phyloP scores from a whole-genome alignment of 352 stramenopile genomes.

The Globisporangium yorkense region DNA sequence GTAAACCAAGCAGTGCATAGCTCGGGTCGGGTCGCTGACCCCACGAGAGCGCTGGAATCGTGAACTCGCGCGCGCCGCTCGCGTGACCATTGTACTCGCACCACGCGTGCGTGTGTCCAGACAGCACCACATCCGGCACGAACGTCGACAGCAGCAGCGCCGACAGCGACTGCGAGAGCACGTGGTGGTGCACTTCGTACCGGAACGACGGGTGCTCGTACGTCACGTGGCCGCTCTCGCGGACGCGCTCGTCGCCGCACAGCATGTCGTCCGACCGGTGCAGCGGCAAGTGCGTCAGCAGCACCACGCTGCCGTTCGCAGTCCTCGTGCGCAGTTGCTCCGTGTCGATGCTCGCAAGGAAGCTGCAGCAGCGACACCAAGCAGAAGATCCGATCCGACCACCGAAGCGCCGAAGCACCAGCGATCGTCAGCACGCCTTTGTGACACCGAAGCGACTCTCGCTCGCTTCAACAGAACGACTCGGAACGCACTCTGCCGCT shows the following conservation, averaged over 20 bases:
- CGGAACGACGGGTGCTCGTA: constrained; percentile 66
- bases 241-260: constrained; percentile 40
- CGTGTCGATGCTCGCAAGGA: constrained; percentile 38
- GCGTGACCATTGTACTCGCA: constrained; percentile 38
- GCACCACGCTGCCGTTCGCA: constrained; percentile 25
- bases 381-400: neutral
- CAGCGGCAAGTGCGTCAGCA: constrained; percentile 63
- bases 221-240: constrained; percentile 62
- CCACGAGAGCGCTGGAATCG: constrained; percentile 72
- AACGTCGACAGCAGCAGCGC: constrained; percentile 40
- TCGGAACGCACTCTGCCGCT: constrained; percentile 30
- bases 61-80: constrained; percentile 39
- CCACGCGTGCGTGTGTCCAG: constrained; percentile 71
- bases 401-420: neutral
- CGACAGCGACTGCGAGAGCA: constrained; percentile 55
- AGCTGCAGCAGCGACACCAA: constrained; percentile 18
- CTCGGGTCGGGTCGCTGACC: constrained; percentile 71
- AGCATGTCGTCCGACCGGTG: constrained; percentile 48
- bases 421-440: neutral
- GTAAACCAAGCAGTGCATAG: constrained; percentile 50
- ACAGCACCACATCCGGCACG: constrained; percentile 49
- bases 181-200: constrained; percentile 62
- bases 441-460: neutral
- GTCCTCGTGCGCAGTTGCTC: constrained; percentile 15
- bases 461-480: too few species aligned